A percentile compares a stretch with the other conserved stretches of the same genome.
These are phyloP conservation scores for Excoecaria cochinchinensis DNA, from an alignment of 345 rosid species.

Conservation along the genomic window DNA sequence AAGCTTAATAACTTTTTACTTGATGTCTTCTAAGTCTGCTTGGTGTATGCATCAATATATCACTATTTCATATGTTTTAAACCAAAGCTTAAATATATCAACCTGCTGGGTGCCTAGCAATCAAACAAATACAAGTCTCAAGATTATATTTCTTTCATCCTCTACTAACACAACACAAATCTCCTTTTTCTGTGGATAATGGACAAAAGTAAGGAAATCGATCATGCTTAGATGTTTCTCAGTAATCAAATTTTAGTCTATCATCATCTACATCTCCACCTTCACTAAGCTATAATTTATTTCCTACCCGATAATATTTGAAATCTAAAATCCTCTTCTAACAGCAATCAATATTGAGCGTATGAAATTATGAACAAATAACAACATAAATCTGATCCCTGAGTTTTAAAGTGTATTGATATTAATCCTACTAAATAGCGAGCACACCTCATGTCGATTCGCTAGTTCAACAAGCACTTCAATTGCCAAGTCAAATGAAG, in stretches of 20 bases:
- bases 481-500: constrained; percentile 77
- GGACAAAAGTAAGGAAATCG: not conserved
- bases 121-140: not conserved
- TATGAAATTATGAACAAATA: not conserved
- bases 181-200: not conserved
- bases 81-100: too few species aligned
- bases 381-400: not conserved
- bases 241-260: not conserved
- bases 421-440: constrained; percentile 11
- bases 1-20: not conserved
- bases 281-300: not conserved
- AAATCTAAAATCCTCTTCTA: not conserved
- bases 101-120: too few species aligned
- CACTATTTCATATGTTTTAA: not conserved
- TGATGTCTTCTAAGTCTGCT: not conserved
- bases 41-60: not conserved
- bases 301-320: not conserved
- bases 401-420: not conserved
- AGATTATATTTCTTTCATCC: not conserved
- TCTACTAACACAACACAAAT: not conserved
- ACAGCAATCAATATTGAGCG: not conserved
- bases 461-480: constrained; percentile 95
- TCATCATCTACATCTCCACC: not conserved
- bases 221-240: not conserved
- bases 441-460: constrained; percentile 73